Evolutionary conservation across 306 rosid genomes (phyloP), one percentile per base, ranked within the genome.

Genomic region (Lagenaria siceraria): DNA sequence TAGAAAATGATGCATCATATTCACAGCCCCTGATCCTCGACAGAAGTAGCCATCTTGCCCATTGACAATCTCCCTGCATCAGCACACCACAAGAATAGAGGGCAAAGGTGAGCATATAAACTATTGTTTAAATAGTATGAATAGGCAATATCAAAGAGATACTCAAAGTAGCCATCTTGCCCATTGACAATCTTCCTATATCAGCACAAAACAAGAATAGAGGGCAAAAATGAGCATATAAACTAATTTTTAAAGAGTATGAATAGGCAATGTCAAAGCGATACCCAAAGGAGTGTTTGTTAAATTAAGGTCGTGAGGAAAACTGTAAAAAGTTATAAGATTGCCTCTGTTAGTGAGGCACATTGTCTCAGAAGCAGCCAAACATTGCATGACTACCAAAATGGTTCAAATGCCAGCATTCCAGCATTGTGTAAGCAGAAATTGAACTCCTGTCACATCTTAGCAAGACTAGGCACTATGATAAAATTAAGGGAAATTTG

Each of bases 21-120:
- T 94, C 98, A 60, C 84, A 82, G 55, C 98, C 97, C 87, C 82
- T 92, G 61, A 90, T 89, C 78, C 93, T 89, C 8, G 96, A 87
- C 68, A 91, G 85, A 51, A 94, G 90, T 82, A 94, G 82, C 98
- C 97, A 94, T 84, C 86, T 89, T 70, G 96, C 95, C 98, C 97
- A 94, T 82, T 90, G 93, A 82, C 91, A 90, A 76, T 90, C 97
- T 83, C 90, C 90, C 98, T 92, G 84, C 78, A 79, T 60, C 72
- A 56, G 88, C 64, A 60, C 83, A 83, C 43, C 75, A 77, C 36
- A 70, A 77, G 77, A 86, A 82, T 64, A 64, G 54, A 27, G 82
- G 72, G 79, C 66, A 78, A 72, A 70, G 38, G 31, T 31, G 80
- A 83, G 78, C 54, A 58, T 59, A 59, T 36, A 31, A 76, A 62